Evolutionary conservation across 805 yeast genomes (phyloP).

Genomic region (Maudiozyma bulderi): DNA sequence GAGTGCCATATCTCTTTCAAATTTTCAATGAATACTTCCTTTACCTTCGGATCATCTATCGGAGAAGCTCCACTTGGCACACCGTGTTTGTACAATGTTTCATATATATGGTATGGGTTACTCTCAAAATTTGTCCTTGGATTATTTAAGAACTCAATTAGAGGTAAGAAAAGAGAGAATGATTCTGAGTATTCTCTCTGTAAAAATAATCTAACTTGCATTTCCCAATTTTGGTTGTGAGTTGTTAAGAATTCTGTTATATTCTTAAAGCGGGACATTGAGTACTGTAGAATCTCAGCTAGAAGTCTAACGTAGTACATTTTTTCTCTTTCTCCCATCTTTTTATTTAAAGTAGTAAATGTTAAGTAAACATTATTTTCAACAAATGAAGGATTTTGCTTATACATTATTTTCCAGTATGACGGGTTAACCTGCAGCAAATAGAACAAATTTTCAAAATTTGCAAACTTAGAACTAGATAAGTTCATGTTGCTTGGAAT

Average conservation of each 20-base stretch:
- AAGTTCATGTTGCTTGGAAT: slow-evolving; percentile 1
- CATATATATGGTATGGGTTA: slow-evolving; percentile 58
- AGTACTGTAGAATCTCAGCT: slow-evolving; percentile 36
- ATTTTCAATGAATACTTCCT: slow-evolving; percentile 60
- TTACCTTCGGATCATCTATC: slow-evolving; percentile 68
- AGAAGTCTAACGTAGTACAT: slow-evolving; percentile 53
- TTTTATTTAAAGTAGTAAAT: slow-evolving; percentile 23
- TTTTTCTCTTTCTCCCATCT: slow-evolving; percentile 50
- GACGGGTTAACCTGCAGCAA: slow-evolving; percentile 74
- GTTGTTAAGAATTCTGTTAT: slow-evolving; percentile 21
- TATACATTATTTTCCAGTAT: slow-evolving; percentile 53
- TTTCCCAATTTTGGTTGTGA: slow-evolving; percentile 34
- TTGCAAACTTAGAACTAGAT: slow-evolving; percentile 14
- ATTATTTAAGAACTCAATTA: slow-evolving; percentile 30
- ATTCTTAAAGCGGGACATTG: slow-evolving; percentile 25
- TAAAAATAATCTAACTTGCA: slow-evolving; percentile 32
- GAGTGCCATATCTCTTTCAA: slow-evolving; percentile 66
- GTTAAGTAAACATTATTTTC: slow-evolving; percentile 22
- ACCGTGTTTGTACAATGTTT: slow-evolving; percentile 31
- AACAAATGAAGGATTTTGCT: slow-evolving; percentile 25
- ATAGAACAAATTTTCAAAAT: slow-evolving; percentile 69
- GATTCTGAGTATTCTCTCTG: slow-evolving; percentile 30
- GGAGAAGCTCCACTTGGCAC: slow-evolving; percentile 52
- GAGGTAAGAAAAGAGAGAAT: slow-evolving; percentile 29
- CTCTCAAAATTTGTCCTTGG: slow-evolving; percentile 57